Evolutionary conservation across 2,329 filamentous ascomycete genomes (phyloP).

Genomic region (Colletotrichum coccodes): DNA sequence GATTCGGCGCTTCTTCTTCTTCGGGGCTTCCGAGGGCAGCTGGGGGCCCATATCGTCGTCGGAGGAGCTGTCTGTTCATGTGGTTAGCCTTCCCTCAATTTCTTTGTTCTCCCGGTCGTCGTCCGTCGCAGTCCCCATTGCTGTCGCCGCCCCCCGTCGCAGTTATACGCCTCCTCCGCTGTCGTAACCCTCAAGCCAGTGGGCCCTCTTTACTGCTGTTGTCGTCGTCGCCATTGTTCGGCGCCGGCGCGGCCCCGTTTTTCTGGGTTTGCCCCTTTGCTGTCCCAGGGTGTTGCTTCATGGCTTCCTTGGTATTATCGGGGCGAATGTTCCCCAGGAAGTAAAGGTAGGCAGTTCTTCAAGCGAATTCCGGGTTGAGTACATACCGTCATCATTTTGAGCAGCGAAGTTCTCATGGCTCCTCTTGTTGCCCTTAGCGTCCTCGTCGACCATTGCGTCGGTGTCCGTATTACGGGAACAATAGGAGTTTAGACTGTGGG

Average conservation of each 20-base stretch:
- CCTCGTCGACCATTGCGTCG: constrained; percentile 45
- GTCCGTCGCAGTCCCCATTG: too few species aligned
- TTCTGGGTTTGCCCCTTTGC: neutral
- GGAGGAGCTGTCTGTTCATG: constrained; percentile 71
- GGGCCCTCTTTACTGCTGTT: too few species aligned
- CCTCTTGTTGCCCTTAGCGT: constrained; percentile 59
- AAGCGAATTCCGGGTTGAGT: neutral
- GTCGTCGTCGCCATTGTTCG: neutral
- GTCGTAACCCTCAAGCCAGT: too few species aligned
- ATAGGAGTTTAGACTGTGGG: neutral
- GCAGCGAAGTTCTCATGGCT: constrained; percentile 65
- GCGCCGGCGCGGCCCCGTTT: too few species aligned
- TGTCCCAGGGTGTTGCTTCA: neutral
- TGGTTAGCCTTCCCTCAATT: neutral
- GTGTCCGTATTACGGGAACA: too few species aligned
- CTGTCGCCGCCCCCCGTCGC: neutral
- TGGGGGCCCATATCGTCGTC: constrained; percentile 95
- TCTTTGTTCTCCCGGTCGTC: neutral
- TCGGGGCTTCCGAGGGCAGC: constrained; percentile 80
- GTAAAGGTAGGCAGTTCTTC: neutral
- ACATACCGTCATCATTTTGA: constrained; percentile 54
- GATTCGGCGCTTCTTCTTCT: constrained; percentile 91
- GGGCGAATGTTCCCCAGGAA: too few species aligned
- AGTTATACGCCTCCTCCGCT: too few species aligned
- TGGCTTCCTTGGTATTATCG: neutral